phyloP scores from a whole-genome alignment of 2,329 filamentous ascomycete species.

The Stagonosporopsis chrysanthemi region DNA sequence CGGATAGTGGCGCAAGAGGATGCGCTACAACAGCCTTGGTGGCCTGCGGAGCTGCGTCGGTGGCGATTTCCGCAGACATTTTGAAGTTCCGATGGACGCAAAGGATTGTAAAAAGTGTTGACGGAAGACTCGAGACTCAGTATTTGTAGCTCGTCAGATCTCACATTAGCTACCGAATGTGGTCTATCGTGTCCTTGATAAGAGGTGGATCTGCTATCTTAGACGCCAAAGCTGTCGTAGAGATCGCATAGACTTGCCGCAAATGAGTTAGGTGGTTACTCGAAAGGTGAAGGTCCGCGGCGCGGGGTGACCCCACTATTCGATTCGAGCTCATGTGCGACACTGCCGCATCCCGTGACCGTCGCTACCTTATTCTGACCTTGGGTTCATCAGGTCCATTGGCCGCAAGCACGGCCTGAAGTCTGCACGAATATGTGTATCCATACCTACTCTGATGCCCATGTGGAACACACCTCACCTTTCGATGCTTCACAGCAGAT shows the following conservation, averaged over 20 bases:
- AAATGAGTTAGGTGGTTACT: constrained; percentile 25
- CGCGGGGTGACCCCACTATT: constrained; percentile 20
- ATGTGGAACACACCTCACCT: no score
- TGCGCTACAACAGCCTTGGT: constrained; percentile 51
- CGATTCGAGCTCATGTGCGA: neutral
- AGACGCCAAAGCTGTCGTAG: constrained; percentile 11
- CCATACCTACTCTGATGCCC: neutral
- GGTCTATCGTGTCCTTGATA: constrained; percentile 10
- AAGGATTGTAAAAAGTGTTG: neutral
- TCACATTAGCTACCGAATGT: constrained; percentile 16
- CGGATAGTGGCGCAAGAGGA: constrained; percentile 66
- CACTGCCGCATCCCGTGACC: neutral
- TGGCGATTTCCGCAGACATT: constrained; percentile 44
- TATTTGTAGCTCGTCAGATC: constrained; percentile 15
- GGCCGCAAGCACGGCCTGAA: neutral
- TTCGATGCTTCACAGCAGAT: no score
- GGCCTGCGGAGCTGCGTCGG: constrained; percentile 27
- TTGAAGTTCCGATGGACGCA: constrained; percentile 7
- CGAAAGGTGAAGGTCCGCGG: constrained; percentile 13
- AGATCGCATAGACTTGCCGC: constrained; percentile 37
- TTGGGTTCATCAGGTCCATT: neutral
- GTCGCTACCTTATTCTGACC: neutral
- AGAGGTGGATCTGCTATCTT: constrained; percentile 19
- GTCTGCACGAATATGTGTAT: neutral
- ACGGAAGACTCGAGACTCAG: neutral